A percentile compares a stretch with the other conserved stretches of the same genome.
These are phyloP conservation scores for Psilocybe cyanescens DNA, from an alignment of 768 basidiomycete genomes.

Conservation along the genomic window DNA sequence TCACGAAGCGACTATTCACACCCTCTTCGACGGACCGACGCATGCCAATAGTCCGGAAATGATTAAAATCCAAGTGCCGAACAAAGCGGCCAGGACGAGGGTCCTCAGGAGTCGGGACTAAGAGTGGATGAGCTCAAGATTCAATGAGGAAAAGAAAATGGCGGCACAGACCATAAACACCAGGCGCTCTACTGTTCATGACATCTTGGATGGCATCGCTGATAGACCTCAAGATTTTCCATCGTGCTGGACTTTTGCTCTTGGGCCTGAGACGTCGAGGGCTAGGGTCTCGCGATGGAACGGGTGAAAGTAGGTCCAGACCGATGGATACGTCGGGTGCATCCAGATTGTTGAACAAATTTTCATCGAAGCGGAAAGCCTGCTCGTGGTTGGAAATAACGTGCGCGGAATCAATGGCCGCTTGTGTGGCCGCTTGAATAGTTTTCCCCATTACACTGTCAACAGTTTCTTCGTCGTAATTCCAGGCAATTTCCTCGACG, in stretches of 20 bases:
- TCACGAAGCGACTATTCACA: constrained; percentile 89
- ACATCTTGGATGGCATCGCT: constrained; percentile 78
- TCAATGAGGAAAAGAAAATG: constrained; percentile 1
- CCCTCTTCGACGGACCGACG: constrained; percentile 91
- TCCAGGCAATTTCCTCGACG: constrained; percentile 78
- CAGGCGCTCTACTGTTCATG: constrained; percentile 63
- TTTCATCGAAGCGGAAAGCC: constrained; percentile 58
- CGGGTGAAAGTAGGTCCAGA: constrained; percentile 76
- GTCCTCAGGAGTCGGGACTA: constrained; percentile 73
- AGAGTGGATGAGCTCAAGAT: constrained; percentile 4
- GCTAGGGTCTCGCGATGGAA: constrained; percentile 83
- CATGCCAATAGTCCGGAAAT: constrained; percentile 97
- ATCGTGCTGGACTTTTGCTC: constrained; percentile 82
- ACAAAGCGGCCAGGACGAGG: constrained; percentile 81
- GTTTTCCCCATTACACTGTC: constrained; percentile 68
- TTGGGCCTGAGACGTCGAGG: constrained; percentile 75
- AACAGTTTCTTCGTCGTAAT: constrained; percentile 68
- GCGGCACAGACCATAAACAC: constrained; percentile 66
- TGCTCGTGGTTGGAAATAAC: constrained; percentile 42
- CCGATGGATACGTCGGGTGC: constrained; percentile 74
- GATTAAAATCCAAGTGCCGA: constrained; percentile 90
- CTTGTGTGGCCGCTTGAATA: constrained; percentile 67
- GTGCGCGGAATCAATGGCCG: constrained; percentile 54
- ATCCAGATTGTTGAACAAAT: constrained; percentile 58
- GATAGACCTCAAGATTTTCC: constrained; percentile 81